phyloP scores from a whole-genome alignment of 495 filamentous ascomycete species.

The Aspergillus campestris region DNA sequence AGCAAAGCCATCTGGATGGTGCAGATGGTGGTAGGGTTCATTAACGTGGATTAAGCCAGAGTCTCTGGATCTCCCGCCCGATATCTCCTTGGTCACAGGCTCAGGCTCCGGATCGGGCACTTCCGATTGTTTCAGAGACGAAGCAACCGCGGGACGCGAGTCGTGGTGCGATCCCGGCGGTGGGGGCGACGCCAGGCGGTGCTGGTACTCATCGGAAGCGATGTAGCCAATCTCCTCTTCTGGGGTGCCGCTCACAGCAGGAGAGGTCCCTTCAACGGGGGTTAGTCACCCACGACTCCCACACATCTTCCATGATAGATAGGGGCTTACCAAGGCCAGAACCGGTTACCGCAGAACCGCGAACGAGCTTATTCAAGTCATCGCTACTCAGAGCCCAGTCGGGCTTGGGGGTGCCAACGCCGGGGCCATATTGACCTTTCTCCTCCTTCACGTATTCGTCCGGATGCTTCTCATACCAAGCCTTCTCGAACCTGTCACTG shows the following conservation, averaged over 20 bases:
- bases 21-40: conserved; percentile 53
- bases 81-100: conserved; percentile 23
- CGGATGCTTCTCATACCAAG: conserved; percentile 86
- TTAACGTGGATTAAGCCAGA: conserved; percentile 69
- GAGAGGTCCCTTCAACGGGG: conserved; percentile 39
- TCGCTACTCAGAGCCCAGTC: conserved; percentile 87
- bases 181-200: conserved; percentile 56
- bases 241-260: conserved; percentile 50
- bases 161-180: conserved; percentile 38
- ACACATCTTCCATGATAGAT: neutral
- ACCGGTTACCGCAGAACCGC: conserved; percentile 56
- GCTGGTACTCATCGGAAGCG: conserved; percentile 68
- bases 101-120: conserved; percentile 32
- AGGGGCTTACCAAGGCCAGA: conserved; percentile 51
- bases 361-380: conserved; percentile 84
- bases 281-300: conserved; percentile 2
- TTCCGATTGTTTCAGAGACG: conserved; percentile 47
- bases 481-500: conserved; percentile 69
- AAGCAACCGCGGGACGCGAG: conserved; percentile 44
- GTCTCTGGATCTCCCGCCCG: conserved; percentile 31
- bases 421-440: conserved; percentile 54
- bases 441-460: conserved; percentile 69
- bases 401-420: conserved; percentile 54
- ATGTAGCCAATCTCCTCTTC: conserved; percentile 75
- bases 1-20: conserved; percentile 54